phyloP scores from a whole-genome alignment of 257 asterid genomes.

The Capsicum baccatum region DNA sequence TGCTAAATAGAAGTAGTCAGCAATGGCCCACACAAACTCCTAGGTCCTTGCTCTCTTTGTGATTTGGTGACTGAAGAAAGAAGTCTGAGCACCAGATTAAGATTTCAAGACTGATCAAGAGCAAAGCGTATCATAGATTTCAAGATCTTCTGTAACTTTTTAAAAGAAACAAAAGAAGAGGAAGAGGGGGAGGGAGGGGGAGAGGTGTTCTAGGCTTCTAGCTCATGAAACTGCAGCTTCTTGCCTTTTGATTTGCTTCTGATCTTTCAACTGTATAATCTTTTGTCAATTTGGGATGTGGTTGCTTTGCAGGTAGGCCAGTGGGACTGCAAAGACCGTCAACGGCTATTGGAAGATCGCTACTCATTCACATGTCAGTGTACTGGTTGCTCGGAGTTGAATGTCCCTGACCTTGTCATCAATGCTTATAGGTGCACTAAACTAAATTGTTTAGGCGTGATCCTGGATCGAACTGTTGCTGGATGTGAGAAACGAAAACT shows the following conservation, averaged over 20 bases:
- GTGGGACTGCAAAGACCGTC: slow-evolving; percentile 67
- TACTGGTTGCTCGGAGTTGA: slow-evolving; percentile 69
- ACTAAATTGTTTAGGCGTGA: slow-evolving; percentile 73
- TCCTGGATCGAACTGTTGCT: slow-evolving; percentile 55
- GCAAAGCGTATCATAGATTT: not conserved
- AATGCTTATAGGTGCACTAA: slow-evolving; percentile 66
- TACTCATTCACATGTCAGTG: slow-evolving; percentile 87
- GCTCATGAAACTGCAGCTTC: slow-evolving; percentile 7
- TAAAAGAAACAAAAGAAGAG: not conserved
- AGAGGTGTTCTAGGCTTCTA: not conserved
- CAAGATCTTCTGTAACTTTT: slow-evolving; percentile 12
- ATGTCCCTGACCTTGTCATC: slow-evolving; percentile 76
- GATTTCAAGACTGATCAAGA: slow-evolving; percentile 14
- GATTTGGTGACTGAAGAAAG: slow-evolving; percentile 18
- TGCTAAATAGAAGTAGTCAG: slow-evolving; percentile 1
- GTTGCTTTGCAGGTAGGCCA: slow-evolving; percentile 77
- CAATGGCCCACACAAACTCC: slow-evolving; percentile 1
- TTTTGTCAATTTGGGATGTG: slow-evolving; percentile 24
- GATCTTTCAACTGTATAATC: slow-evolving; percentile 8
- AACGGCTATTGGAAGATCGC: slow-evolving; percentile 59
- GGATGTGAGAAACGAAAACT: slow-evolving; percentile 63
- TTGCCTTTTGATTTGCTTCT: slow-evolving; percentile 12
- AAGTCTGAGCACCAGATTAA: slow-evolving; percentile 2
- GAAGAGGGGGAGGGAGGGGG: not conserved
- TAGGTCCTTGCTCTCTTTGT: not conserved